Percentiles rank a stretch among this genome's conserved stretches.
phyloP scores from a whole-genome alignment of 2,329 filamentous ascomycete species.

The Scedosporium dehoogii region DNA sequence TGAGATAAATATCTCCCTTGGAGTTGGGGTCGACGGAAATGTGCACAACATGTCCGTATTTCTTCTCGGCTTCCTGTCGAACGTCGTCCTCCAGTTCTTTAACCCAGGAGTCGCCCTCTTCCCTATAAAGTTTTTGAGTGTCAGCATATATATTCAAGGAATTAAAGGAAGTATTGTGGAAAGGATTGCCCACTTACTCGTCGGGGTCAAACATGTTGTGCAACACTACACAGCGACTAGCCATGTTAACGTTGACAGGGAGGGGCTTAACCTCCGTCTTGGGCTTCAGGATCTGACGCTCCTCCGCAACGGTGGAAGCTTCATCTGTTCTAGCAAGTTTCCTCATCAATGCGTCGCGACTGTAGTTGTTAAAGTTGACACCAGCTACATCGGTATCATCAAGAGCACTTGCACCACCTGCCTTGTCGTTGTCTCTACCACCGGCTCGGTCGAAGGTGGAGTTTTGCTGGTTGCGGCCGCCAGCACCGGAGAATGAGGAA shows the following conservation, averaged over 20 bases:
- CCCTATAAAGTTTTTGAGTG: conserved; percentile 38
- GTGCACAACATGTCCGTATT: conserved; percentile 97
- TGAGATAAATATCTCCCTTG: conserved; percentile 93
- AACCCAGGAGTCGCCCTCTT: conserved; percentile 79
- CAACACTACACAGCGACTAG: conserved; percentile 85
- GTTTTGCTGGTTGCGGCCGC: conserved; percentile 75
- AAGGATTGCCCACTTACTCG: conserved; percentile 54
- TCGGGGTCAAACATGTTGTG: conserved; percentile 92
- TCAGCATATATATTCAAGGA: conserved; percentile 20
- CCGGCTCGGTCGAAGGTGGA: conserved; percentile 87
- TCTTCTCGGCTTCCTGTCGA: conserved; percentile 80
- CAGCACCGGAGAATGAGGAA: conserved; percentile 82
- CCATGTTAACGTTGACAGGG: conserved; percentile 81
- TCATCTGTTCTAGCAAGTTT: conserved; percentile 97
- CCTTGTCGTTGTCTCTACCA: conserved; percentile 81
- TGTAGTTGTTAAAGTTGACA: conserved; percentile 99
- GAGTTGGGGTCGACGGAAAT: conserved; percentile 91
- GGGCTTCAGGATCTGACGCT: conserved; percentile 64
- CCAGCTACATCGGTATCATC: conserved; percentile 97
- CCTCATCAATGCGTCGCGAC: conserved; percentile 95
- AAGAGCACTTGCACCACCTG: conserved; percentile 82
- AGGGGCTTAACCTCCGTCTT: conserved; percentile 70
- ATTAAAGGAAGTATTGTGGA: not conserved
- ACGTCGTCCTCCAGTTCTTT: conserved; percentile 94
- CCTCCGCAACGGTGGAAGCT: conserved; percentile 43